phyloP scores from a whole-genome alignment of 2,329 filamentous ascomycete species.

The Fusarium verticillioides region DNA sequence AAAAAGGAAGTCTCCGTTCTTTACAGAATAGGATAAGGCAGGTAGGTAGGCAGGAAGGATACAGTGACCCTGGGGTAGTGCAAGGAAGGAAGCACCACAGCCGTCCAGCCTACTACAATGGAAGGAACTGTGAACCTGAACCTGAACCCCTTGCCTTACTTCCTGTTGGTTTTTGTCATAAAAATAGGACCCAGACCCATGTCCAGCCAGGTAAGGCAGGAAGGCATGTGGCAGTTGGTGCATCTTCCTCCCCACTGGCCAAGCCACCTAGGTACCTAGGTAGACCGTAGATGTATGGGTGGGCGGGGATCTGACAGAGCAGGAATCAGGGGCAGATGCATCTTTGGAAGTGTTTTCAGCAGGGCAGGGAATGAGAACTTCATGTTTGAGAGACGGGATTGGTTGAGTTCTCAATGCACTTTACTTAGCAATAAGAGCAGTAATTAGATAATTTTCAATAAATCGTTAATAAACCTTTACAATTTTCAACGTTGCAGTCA shows the following conservation, averaged over 20 bases:
- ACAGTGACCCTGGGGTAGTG: slow-evolving; percentile 22
- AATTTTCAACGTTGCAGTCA: slow-evolving; percentile 2
- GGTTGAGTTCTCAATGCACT: not conserved
- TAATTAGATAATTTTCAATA: not conserved
- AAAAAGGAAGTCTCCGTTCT: slow-evolving; percentile 32
- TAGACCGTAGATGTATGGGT: not conserved
- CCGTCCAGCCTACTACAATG: not conserved
- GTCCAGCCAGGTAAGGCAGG: slow-evolving; percentile 28
- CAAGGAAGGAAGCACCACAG: slow-evolving; percentile 11
- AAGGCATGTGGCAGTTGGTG: slow-evolving; percentile 32
- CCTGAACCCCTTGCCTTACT: slow-evolving; percentile 10
- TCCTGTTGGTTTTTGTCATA: slow-evolving; percentile 9
- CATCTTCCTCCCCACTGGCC: slow-evolving; percentile 7
- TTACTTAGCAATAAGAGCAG: not conserved
- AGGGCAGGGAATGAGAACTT: not conserved
- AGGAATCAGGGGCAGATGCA: slow-evolving; percentile 23
- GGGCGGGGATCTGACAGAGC: slow-evolving; percentile 15
- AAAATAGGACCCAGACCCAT: slow-evolving; percentile 23
- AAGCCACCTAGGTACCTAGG: not conserved
- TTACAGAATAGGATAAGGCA: slow-evolving; percentile 5
- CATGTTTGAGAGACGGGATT: not conserved
- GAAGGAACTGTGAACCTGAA: slow-evolving; percentile 4
- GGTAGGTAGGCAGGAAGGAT: not conserved
- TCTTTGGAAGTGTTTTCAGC: slow-evolving; percentile 14
- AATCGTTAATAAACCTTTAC: not conserved